Base-by-base conservation (phyloP, 441 rosid genomes). In the Adansonia madagascariensis region DNA sequence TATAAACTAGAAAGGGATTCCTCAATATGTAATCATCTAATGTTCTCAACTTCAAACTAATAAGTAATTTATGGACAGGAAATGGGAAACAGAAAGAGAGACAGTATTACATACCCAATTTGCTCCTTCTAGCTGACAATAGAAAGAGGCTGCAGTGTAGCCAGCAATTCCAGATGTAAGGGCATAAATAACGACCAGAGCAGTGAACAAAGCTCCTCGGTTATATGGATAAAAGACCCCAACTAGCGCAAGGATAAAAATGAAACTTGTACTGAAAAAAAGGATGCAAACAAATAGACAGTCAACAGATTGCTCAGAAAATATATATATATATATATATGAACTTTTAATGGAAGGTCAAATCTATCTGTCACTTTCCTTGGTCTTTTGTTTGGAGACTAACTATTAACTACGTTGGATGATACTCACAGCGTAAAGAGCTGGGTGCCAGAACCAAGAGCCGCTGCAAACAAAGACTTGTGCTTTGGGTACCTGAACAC, bases 111-210 rank as follows among this genome's bases (percentile, higher is more conserved):
- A 67, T 80, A 82, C 84, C 85, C 85, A 84, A 62, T 79, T 84
- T 80, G 83, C 74, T 75, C 86, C 86, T 77, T 84, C 84, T 31
- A 84, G 79, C 72, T 84, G 86, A 63, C 86, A 79, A 73, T 84
- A 80, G 64, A 60, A 60, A 60, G 39, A 60, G 31, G 64, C 64
- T 22, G 64, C 39, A 60, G 64, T 60, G 64, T 60, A 60, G 64
- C 64, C 64, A 24, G 64, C 64, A 60, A 60, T 60, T 60, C 39
- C 39, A 60, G 64, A 60, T 60, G 64, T 60, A 60, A 60, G 64
- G 35, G 64, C 64, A 60, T 60, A 60, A 60, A 60, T 60, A 35
- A 60, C 64, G 5, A 60, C 64, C 31, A 60, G 39, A 60, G 64
- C 64, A 60, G 39, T 60, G 64, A 60, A 60, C 35, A 60, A 60